These are phyloP conservation scores for Annona cherimola DNA, from an alignment of 164 flowering plant species.

Conservation along the genomic window DNA sequence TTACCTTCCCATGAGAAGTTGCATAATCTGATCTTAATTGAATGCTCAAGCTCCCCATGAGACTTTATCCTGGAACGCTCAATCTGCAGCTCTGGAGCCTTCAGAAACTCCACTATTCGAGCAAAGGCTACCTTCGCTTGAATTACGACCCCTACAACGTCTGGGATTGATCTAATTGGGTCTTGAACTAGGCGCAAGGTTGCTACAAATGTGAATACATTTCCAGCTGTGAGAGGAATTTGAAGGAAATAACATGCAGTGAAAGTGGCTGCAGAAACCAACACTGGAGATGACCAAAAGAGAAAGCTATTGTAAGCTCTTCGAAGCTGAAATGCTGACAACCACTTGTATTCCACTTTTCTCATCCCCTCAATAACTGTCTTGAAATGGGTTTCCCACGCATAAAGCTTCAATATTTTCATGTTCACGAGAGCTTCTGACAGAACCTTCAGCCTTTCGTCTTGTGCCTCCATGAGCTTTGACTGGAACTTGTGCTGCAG, in stretches of 20 bases:
- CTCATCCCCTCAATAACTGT: conserved; percentile 37
- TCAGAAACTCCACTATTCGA: conserved; percentile 48
- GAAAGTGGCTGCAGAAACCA: conserved; percentile 64
- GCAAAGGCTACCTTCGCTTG: conserved; percentile 55
- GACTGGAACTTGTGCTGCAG: conserved; percentile 49
- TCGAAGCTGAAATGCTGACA: conserved; percentile 42
- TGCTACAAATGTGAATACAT: conserved; percentile 82
- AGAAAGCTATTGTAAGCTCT: conserved; percentile 42
- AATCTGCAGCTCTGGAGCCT: conserved; percentile 51
- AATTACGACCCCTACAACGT: conserved; percentile 42
- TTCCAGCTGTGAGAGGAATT: conserved; percentile 49
- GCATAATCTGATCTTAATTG: conserved; percentile 28
- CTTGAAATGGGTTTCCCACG: conserved; percentile 72
- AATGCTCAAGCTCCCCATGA: conserved; percentile 9
- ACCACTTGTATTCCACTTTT: conserved; percentile 43
- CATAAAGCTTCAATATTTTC: conserved; percentile 66
- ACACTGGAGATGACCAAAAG: conserved; percentile 63
- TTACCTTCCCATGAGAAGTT: conserved; percentile 50
- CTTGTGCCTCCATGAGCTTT: conserved; percentile 57
- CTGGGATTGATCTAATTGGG: conserved; percentile 53
- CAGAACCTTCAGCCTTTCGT: conserved; percentile 46
- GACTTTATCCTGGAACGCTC: conserved; percentile 14
- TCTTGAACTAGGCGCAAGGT: conserved; percentile 67
- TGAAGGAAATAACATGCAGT: conserved; percentile 50
- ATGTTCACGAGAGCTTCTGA: conserved; percentile 54